These are phyloP conservation scores for Elsinoe perseae DNA, from an alignment of 2,329 filamentous ascomycete species.

Conservation along the genomic window DNA sequence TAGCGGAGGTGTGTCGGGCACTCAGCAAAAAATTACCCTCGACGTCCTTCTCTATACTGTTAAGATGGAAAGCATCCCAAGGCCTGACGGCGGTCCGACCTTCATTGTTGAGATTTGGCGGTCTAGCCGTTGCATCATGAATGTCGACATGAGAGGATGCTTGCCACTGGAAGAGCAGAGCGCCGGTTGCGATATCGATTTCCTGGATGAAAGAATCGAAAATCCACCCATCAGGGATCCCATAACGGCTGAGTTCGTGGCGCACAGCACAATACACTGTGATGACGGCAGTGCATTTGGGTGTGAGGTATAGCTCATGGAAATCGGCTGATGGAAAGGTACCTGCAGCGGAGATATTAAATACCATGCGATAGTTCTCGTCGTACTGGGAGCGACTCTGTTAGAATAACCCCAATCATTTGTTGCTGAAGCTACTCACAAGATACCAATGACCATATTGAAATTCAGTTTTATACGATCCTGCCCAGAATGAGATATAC, in stretches of 20 bases:
- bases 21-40: constrained; percentile 48
- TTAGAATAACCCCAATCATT: too few relatives aligned
- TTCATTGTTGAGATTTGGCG: background rate
- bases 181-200: constrained; percentile 35
- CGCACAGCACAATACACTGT: constrained; percentile 10
- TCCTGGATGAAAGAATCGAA: constrained; percentile 38
- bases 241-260: background rate
- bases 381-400: too few relatives aligned
- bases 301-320: constrained; percentile 39
- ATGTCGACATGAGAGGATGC: constrained; percentile 35
- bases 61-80: constrained; percentile 47
- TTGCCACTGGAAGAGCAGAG: constrained; percentile 39
- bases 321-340: constrained; percentile 34
- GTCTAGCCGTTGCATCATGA: constrained; percentile 10
- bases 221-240: constrained; percentile 21
- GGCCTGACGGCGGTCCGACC: background rate
- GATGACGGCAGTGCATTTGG: constrained; percentile 21
- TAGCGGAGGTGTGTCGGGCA: constrained; percentile 40
- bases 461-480: background rate
- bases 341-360: constrained; percentile 27
- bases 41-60: constrained; percentile 45
- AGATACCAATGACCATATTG: background rate
- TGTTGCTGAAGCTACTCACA: background rate
- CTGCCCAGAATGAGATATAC: constrained; percentile 13
- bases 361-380: constrained; percentile 24